Percentiles rank a stretch among this genome's conserved stretches.
Evolutionary conservation across 257 asterid species (phyloP).

Genomic region (Linderniella brevidens): DNA sequence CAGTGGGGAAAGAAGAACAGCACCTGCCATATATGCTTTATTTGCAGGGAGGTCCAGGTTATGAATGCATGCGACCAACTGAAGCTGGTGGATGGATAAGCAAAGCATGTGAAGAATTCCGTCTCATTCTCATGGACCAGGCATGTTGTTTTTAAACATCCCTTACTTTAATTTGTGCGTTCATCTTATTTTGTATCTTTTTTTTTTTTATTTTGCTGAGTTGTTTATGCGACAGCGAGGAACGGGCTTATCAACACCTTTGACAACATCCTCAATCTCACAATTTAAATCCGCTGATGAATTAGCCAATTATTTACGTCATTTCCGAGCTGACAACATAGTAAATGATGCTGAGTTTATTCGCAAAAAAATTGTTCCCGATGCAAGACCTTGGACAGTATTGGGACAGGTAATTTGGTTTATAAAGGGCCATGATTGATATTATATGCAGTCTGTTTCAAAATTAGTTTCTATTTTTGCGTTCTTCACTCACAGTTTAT

Average conservation of each 20-base stretch:
- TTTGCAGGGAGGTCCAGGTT: conserved; percentile 98
- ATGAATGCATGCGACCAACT: conserved; percentile 67
- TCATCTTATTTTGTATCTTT: conserved; percentile 1
- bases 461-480: no score
- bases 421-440: not conserved
- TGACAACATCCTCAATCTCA: conserved; percentile 68
- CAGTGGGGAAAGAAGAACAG: conserved; percentile 89
- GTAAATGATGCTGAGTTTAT: conserved; percentile 83
- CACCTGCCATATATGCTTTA: conserved; percentile 60
- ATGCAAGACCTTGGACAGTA: conserved; percentile 73
- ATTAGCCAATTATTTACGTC: conserved; percentile 52
- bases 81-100: conserved; percentile 92
- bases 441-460: no score
- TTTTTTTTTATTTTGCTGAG: conserved; percentile 16
- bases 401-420: conserved; percentile 61
- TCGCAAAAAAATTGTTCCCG: conserved; percentile 64
- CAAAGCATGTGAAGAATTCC: conserved; percentile 82
- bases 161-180: conserved; percentile 5
- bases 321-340: conserved; percentile 88
- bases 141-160: conserved; percentile 21
- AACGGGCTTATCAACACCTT: conserved; percentile 85
- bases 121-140: conserved; percentile 90
- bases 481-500: no score
- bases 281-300: conserved; percentile 53
- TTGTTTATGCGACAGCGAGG: conserved; percentile 60